Evolutionary conservation across 2,329 filamentous ascomycete species (phyloP), one percentile per base, ranked within the genome.

Genomic region (Botrytis cinerea): DNA sequence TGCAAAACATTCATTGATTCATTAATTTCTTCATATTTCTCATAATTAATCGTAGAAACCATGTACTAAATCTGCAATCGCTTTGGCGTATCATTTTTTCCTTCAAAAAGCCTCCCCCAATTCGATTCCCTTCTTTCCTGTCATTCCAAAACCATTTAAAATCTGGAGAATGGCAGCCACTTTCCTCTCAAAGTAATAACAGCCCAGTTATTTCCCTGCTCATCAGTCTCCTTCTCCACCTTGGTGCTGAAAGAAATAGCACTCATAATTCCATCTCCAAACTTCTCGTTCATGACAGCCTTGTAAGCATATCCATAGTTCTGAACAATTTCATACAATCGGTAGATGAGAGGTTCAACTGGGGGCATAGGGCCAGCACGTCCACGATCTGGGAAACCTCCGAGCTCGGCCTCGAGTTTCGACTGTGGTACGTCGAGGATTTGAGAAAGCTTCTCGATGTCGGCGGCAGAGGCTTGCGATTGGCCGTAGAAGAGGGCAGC

Each of bases 251-350:
- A 98, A 25, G 90, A 90, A 80, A 98, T 97, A 1, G 95, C 95
- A 81, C 94, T 97, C 95, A 98, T 98, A 80, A 98, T 98, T 1
- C 95, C 95, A 81, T 95, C 92, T 0, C 92, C 92, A 81, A 94
- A 94, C 86, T 98, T 98, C 87, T 98, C 95, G 78, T 98, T 98
- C 82, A 98, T 82, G 7, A 98, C 89, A 0, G 94, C 95, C 87
- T 98, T 98, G 84, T 97, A 98, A 0, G 95, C 93, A 82, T 97
- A 97, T 25, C 95, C 95, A 80, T 98, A 98, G 82, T 97, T 98
- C 85, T 98, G 95, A 75, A 98, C 91, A 81, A 98, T 92, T 86
- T 98, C 95, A 82, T 94, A 98, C 74, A 98, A 82, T 3, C 95
- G 87, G 83, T 98, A 98, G 80, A 98, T 95, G 78, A 97, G 83